These are phyloP conservation scores for Fraxinus platypoda DNA, from an alignment of 305 asterid species.

Conservation along the genomic window DNA sequence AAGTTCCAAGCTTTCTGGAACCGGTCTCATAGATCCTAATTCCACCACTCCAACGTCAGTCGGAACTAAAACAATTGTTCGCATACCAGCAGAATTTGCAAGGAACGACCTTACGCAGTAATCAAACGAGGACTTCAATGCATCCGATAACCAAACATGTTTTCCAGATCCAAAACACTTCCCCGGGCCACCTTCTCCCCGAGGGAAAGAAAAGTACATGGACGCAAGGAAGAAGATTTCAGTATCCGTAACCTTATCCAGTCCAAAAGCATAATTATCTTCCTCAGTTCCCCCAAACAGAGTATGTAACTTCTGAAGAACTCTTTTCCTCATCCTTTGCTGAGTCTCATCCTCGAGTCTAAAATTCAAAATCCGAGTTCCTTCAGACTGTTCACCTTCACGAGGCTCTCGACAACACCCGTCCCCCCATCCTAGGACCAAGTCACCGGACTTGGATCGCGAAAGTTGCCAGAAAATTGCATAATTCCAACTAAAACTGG, in stretches of 20 bases:
- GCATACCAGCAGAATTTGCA: conserved; percentile 51
- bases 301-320: conserved; percentile 74
- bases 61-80: conserved; percentile 44
- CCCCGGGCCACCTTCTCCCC: conserved; percentile 92
- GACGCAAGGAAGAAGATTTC: conserved; percentile 95
- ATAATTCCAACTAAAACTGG: conserved; percentile 78
- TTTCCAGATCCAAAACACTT: conserved; percentile 49
- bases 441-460: conserved; percentile 72
- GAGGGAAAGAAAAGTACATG: conserved; percentile 85
- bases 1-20: conserved; percentile 37
- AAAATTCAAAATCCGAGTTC: conserved; percentile 41
- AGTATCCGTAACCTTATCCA: conserved; percentile 91
- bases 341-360: conserved; percentile 68
- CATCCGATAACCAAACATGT: conserved; percentile 39
- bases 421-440: conserved; percentile 96
- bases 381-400: conserved; percentile 61
- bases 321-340: conserved; percentile 86
- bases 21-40: conserved; percentile 41
- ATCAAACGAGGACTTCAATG: conserved; percentile 30
- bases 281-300: conserved; percentile 81
- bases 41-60: conserved; percentile 53
- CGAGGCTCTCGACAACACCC: conserved; percentile 92
- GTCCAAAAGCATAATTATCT: conserved; percentile 76
- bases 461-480: conserved; percentile 97
- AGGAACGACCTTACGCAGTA: conserved; percentile 46